Base-by-base conservation (phyloP, 116 monocot species). In the Papilionanthe hybrid region DNA sequence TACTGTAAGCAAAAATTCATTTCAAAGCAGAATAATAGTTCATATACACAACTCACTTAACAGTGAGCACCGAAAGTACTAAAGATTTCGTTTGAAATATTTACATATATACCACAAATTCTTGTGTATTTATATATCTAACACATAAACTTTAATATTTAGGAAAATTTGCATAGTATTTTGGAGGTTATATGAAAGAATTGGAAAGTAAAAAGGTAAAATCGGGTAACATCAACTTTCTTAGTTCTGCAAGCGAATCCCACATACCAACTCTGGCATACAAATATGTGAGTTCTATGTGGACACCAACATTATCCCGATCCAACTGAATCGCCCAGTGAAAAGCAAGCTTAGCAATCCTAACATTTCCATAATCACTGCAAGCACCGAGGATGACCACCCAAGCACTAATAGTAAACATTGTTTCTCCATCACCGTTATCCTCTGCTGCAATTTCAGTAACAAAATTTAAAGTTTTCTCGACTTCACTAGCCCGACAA, bases 251-350 rank as follows among this genome's bases (percentile, higher is more conserved):
- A 79, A 87, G 86, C 75, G 91, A 87, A 77, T 81, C 77, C 93
- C 89, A 89, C 90, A 87, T 78, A 0, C 89, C 87, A 75, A 55
- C 71, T 47, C 72, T 82, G 3, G 90, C 93, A 86, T 89, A 90
- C 81, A 93, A 81, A 74, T 93, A 90, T 28, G 85, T 88, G 17
- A 93, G 47, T 81, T 90, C 88, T 20, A 86, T 76, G 55, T 87
- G 87, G 30, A 90, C 81, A 30, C 89, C 89, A 41, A 81, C 86
- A 82, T 87, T 90, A 25, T 37, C 43, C 4, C 82, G 82, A 72
- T 93, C 85, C 81, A 89, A 49, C 22, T 89, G 79, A 55, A 87
- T 69, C 44, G 89, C 88, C 72, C 78, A 87, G 56, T 78, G 37
- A 15, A 85, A 86, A 47, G 89, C 90, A 76, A 75, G 15, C 47